Base-by-base conservation (phyloP, 257 asterid genomes). In the Solanum ossicruentum region DNA sequence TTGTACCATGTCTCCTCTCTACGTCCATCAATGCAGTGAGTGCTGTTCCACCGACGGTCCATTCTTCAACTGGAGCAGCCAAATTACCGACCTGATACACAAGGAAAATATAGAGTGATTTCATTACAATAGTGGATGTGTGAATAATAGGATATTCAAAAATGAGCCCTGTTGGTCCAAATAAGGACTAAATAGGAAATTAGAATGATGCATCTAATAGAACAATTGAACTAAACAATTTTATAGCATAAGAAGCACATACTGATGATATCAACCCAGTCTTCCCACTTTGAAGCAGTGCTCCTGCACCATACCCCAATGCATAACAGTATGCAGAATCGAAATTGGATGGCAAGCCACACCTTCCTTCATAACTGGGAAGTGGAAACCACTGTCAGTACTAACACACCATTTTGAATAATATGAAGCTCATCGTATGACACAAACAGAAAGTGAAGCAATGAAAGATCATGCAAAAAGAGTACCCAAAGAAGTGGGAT, bases 21-120 rank as follows among this genome's bases (percentile, higher is more conserved):
- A 97, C 99, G 85, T 97, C 99, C 99, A 97, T 97, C 61, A 97
- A 86, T 20, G 99, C 86, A 58, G 99, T 97, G 91, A 97, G 87
- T 8, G 99, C 94, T 51, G 99, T 97, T 89, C 99, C 99, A 85
- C 99, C 98, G 56, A 94, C 98, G 15, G 92, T 95, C 99, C 99
- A 97, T 80, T 95, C 93, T 84, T 93, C 91, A 77, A 93, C 97
- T 23, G 98, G 97, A 81, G 98, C 98, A 82, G 93, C 96, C 94
- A 97, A 95, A 91, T 95, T 97, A 26, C 92, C 99, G 63, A 97
- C 99, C 99, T 96, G 88, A 80, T 86, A 84, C 72, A 82, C 72
- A 69, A 80, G 43, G 63, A 85, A 45, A 84, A 61, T 9, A 63
- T 12, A 58, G 67, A 11, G 56, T 52, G 82, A 60, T 5, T 28